Evolutionary conservation across 441 rosid species (phyloP), one percentile per base, ranked within the genome.

Genomic region (Cnidoscolus chayamansa): DNA sequence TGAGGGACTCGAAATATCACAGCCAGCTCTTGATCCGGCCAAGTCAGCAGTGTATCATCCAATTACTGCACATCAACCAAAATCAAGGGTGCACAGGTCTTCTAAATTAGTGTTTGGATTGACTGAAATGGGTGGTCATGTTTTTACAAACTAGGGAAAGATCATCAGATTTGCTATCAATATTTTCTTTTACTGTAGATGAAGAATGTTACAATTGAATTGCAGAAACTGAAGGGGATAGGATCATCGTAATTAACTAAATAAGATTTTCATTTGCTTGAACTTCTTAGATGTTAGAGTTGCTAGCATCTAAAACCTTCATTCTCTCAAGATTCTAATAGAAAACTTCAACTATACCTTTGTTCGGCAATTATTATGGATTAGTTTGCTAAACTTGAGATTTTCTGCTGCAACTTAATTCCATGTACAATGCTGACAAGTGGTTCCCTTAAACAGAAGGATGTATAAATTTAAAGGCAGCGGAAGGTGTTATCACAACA

Each of bases 1-100:
- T 9, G 96, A 93, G 81, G 89, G 94, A 56, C 94, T 93, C 59
- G 91, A 91, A 80, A 86, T 93, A 85, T 94, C 97, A 15, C 97
- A 94, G 76, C 98, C 97, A 65, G 96, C 92, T 17, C 91, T 93
- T 75, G 97, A 87, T 84, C 85, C 88, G n/a, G 61, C 70, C 20
- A 80, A 82, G 72, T 92, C 95, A 17, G 84, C 82, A 35, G 71
- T 94, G 54, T 96, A 92, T 66, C 91, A 89, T 79, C 90, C 71
- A 56, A 87, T 94, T 66, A 94, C 98, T 19, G 85, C 86, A 56
- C 97, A 92, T 53, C 75, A 53, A 57, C 78, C 78, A 43, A 86
- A 83, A 13, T 81, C 84, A 31, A 87, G 71, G 64, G 78, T 87
- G 47, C 98, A 94, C 80, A 87, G 91, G 96, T 88, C 70, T 83